Percentiles rank a stretch among this genome's conserved stretches.
phyloP scores from a whole-genome alignment of 805 yeast species.

The Lipomyces kockii region DNA sequence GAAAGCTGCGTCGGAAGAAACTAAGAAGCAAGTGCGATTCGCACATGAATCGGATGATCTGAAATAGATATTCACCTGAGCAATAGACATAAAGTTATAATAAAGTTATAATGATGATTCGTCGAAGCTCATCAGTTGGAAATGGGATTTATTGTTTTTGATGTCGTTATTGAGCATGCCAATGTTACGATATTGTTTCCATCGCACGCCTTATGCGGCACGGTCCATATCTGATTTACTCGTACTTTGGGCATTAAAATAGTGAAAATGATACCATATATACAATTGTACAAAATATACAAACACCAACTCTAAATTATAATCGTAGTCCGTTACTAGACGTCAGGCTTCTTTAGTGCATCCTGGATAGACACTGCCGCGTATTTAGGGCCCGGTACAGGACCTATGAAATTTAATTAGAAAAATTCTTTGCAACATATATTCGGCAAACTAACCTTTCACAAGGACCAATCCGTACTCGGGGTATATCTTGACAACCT shows the following conservation, averaged over 20 bases:
- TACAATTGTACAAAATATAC: not conserved
- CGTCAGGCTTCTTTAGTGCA: conserved; percentile 54
- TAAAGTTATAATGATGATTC: not conserved
- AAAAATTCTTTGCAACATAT: not conserved
- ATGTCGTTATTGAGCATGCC: not conserved
- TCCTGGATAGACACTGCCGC: conserved; percentile 76
- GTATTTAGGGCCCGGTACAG: conserved; percentile 88
- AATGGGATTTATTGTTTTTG: not conserved
- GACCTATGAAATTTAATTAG: conserved; percentile 47
- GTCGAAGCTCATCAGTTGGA: not conserved
- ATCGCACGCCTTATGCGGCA: not conserved
- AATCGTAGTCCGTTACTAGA: not conserved
- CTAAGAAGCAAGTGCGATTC: conserved; percentile 32
- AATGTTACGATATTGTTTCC: conserved; percentile 2
- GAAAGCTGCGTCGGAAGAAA: conserved; percentile 11
- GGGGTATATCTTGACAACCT: conserved; percentile 78
- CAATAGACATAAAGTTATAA: not conserved
- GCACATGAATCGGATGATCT: conserved; percentile 14
- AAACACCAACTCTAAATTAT: not conserved
- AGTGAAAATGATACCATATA: not conserved
- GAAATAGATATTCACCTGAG: conserved; percentile 5
- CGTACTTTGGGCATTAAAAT: not conserved
- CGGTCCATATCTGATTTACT: not conserved
- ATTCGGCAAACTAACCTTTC: conserved; percentile 52
- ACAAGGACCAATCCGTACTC: conserved; percentile 80